phyloP scores from a whole-genome alignment of 1,284 basidiomycete genomes.

The Pisolithus thermaeus region DNA sequence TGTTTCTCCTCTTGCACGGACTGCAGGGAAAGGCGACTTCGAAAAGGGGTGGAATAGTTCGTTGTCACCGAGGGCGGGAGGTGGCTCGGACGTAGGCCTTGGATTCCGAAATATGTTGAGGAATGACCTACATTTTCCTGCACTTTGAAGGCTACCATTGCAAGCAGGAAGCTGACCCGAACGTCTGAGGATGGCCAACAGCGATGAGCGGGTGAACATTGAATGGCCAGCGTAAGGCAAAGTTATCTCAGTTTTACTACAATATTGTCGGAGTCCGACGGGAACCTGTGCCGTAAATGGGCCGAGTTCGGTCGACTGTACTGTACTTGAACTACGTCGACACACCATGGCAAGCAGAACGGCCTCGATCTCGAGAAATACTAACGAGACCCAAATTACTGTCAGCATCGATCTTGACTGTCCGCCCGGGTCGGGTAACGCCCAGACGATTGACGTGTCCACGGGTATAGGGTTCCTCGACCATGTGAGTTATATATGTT shows the following conservation, averaged over 20 bases:
- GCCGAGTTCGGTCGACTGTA: not conserved
- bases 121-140: conserved; percentile 26
- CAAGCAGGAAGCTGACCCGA: conserved; percentile 6
- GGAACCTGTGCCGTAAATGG: not conserved
- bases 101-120: conserved; percentile 40
- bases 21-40: conserved; percentile 81
- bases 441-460: conserved; percentile 80
- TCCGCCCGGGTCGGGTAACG: conserved; percentile 52
- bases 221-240: too few relatives aligned
- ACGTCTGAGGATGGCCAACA: conserved; percentile 1
- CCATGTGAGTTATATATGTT: conserved; percentile 58
- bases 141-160: conserved; percentile 4
- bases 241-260: too few relatives aligned
- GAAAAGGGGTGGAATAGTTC: conserved; percentile 91
- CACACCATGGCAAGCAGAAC: conserved; percentile 45
- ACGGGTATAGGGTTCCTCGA: conserved; percentile 99
- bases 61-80: conserved; percentile 51
- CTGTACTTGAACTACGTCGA: not conserved
- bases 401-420: conserved; percentile 83
- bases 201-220: conserved; percentile 13
- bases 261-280: too few relatives aligned
- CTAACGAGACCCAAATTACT: conserved; percentile 89
- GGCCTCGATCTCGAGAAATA: conserved; percentile 81
- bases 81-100: conserved; percentile 9
- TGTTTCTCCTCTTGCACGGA: conserved; percentile 79